A percentile compares a stretch with the other conserved stretches of the same genome.
Evolutionary conservation across 192 early-diverging fungal species (phyloP).

Genomic region (Umbelopsis isabellina): DNA sequence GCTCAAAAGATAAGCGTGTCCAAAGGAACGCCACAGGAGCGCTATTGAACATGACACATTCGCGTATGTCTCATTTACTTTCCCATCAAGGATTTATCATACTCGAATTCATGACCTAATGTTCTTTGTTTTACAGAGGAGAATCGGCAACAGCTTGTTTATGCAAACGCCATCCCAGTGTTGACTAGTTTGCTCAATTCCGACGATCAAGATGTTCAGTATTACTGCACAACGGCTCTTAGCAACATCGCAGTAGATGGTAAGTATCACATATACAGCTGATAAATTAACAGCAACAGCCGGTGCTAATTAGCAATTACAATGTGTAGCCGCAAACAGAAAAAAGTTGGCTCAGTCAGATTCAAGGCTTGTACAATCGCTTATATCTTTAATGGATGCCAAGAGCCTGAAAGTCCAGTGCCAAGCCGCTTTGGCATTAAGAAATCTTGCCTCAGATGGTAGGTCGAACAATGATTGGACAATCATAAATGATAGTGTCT

Average conservation of each 20-base stretch:
- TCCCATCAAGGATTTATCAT: not conserved
- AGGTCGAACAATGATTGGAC: not conserved
- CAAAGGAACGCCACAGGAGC: slow-evolving; percentile 92
- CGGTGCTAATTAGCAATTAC: slow-evolving; percentile 12
- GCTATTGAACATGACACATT: slow-evolving; percentile 91
- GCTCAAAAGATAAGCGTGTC: slow-evolving; percentile 81
- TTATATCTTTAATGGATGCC: slow-evolving; percentile 79
- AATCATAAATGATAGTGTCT: not conserved
- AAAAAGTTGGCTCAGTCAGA: slow-evolving; percentile 74
- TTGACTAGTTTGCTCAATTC: slow-evolving; percentile 76
- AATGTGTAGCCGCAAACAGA: slow-evolving; percentile 49
- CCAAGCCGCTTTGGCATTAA: slow-evolving; percentile 84
- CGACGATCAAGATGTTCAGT: slow-evolving; percentile 84
- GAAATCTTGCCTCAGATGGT: slow-evolving; percentile 86
- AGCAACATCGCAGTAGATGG: slow-evolving; percentile 89
- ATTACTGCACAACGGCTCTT: slow-evolving; percentile 88
- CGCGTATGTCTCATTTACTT: slow-evolving; percentile 36
- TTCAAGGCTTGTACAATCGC: slow-evolving; percentile 68
- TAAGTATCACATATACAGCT: slow-evolving; percentile 9
- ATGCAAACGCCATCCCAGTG: slow-evolving; percentile 81
- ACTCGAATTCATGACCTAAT: slow-evolving; percentile 1
- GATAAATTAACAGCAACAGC: not conserved
- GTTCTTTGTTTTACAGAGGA: slow-evolving; percentile 45
- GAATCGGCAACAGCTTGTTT: slow-evolving; percentile 82
- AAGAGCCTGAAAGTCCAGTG: slow-evolving; percentile 83